These are phyloP conservation scores for Globisporangium parvum DNA, from an alignment of 352 stramenopile genomes.

Conservation along the genomic window DNA sequence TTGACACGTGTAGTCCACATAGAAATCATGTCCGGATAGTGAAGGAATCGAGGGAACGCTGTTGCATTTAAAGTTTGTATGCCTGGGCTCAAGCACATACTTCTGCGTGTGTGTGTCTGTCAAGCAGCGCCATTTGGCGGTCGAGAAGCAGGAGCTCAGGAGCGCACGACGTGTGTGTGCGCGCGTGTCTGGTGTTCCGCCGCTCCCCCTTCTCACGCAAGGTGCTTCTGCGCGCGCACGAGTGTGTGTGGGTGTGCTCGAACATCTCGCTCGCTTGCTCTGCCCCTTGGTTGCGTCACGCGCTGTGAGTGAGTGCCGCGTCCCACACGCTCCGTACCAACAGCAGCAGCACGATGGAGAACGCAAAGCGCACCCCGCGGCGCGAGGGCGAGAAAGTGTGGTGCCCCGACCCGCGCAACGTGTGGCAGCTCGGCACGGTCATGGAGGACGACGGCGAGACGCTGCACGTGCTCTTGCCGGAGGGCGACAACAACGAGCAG, in stretches of 20 bases:
- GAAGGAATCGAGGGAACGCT: too few relatives aligned
- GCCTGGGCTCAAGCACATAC: too few relatives aligned
- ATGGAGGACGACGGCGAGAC: constrained; percentile 83
- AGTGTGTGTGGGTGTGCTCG: neutral
- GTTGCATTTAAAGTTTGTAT: too few relatives aligned
- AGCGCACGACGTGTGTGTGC: too few relatives aligned
- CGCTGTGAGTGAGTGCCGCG: neutral
- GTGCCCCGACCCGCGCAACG: constrained; percentile 78
- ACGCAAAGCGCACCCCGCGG: constrained; percentile 43
- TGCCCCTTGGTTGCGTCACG: neutral
- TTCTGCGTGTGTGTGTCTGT: too few relatives aligned
- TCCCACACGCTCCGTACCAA: neutral
- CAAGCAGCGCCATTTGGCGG: too few relatives aligned
- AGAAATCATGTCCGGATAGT: too few relatives aligned
- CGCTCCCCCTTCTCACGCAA: too few relatives aligned
- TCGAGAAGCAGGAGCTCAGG: too few relatives aligned
- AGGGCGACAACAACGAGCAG: constrained; percentile 72
- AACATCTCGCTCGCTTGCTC: neutral
- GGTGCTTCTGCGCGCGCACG: neutral
- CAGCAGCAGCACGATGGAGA: constrained; percentile 15
- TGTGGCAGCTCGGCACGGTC: constrained; percentile 84
- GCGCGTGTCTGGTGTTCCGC: too few relatives aligned
- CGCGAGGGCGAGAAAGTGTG: constrained; percentile 86
- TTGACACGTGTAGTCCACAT: too few relatives aligned
- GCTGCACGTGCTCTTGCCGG: constrained; percentile 76